phyloP scores from a whole-genome alignment of 2,329 filamentous ascomycete species.

The Penicillium sumatraense region DNA sequence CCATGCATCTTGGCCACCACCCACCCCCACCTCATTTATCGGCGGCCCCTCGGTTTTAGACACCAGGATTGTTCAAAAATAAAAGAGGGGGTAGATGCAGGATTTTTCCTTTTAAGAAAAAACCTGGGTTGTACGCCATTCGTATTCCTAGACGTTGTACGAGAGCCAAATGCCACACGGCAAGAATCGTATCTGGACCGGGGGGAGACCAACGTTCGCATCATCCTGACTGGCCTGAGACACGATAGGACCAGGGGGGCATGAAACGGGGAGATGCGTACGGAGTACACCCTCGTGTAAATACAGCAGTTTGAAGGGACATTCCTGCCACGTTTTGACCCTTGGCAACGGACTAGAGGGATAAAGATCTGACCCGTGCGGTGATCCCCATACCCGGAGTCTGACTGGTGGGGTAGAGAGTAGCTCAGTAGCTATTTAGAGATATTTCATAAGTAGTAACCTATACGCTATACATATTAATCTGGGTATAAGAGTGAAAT shows the following conservation, averaged over 20 bases:
- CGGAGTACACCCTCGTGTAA: constrained; percentile 15
- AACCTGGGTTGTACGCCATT: neutral
- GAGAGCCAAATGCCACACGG: neutral
- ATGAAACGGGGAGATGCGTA: constrained; percentile 27
- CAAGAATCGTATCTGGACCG: constrained; percentile 11
- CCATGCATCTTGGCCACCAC: neutral
- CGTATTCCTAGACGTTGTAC: constrained; percentile 1
- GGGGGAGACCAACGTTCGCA: constrained; percentile 10
- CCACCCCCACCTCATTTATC: neutral
- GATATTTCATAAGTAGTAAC: neutral
- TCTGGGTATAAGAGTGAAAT: neutral
- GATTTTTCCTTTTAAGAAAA: too few species aligned
- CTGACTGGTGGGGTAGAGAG: constrained; percentile 6
- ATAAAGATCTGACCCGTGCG: constrained; percentile 31
- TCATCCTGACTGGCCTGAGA: constrained; percentile 23
- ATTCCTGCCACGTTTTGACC: constrained; percentile 12
- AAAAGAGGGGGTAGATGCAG: neutral
- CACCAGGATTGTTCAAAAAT: neutral
- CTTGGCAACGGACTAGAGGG: constrained; percentile 31
- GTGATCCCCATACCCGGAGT: constrained; percentile 16
- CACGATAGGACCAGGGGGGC: constrained; percentile 21
- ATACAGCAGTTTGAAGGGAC: constrained; percentile 10
- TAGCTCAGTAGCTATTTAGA: neutral
- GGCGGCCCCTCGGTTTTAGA: neutral
- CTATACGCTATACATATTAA: neutral